Conservation (phyloP, 78 protist species). For the Dictyostelium purpureum region DNA sequence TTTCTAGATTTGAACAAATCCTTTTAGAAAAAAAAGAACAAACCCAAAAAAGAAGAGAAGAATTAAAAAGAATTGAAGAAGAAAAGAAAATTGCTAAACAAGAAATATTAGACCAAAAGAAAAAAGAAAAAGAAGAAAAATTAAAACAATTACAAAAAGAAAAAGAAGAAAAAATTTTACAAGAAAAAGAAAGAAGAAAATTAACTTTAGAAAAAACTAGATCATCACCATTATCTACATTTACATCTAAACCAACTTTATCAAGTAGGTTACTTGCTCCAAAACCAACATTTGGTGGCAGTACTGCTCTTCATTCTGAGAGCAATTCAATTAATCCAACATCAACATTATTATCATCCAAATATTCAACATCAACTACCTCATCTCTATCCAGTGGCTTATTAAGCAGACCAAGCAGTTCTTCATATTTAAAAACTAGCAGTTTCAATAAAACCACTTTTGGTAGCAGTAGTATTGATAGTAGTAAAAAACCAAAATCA, state of each 20-base stretch:
- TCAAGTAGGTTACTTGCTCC: not conserved
- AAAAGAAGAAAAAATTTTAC: constrained; percentile 12
- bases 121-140: constrained; percentile 33
- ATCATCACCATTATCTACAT: not conserved
- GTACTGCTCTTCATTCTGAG: too few species aligned
- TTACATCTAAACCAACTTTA: not conserved
- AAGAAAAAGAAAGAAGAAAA: constrained; percentile 41
- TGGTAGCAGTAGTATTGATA: not conserved
- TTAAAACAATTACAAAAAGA: not conserved
- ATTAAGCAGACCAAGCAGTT: not conserved
- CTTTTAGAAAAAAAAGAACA: not conserved
- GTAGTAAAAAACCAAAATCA: not conserved
- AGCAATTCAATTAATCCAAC: too few species aligned
- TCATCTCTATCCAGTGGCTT: not conserved
- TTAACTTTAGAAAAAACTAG: not conserved
- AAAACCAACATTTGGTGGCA: not conserved
- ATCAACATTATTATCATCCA: too few species aligned
- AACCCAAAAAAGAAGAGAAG: not conserved
- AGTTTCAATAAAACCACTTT: not conserved
- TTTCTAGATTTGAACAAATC: not conserved
- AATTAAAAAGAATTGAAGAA: not conserved
- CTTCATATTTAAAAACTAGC: not conserved
- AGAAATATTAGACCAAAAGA: constrained; percentile 7
- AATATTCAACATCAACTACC: not conserved
- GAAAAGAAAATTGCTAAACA: not conserved